These are phyloP conservation scores for Cardamine occulta DNA, from an alignment of 345 rosid species.

Conservation along the genomic window DNA sequence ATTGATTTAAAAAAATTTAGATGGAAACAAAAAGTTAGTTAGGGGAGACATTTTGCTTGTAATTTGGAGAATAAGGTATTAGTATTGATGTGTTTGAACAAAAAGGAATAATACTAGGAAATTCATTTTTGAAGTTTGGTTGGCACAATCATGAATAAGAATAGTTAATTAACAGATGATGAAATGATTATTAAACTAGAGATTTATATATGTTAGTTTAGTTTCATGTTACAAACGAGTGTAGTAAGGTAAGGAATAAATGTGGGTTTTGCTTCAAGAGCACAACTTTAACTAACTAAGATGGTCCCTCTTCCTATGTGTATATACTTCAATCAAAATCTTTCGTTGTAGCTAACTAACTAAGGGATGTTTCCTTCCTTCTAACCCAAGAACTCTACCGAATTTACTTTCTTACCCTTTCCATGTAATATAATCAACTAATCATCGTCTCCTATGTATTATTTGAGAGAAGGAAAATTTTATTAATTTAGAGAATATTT, in stretches of 20 bases:
- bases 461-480: not conserved
- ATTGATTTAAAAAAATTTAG: not conserved
- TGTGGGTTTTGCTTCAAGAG: slow-evolving; percentile 52
- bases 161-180: not conserved
- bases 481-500: too few relatives aligned
- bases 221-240: slow-evolving; percentile 23
- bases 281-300: slow-evolving; percentile 70
- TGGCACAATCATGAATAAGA: slow-evolving; percentile 34
- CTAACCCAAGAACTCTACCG: slow-evolving; percentile 50
- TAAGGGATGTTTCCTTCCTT: slow-evolving; percentile 38
- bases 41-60: slow-evolving; percentile 51
- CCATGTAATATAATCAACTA: not conserved
- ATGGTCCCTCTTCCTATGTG: slow-evolving; percentile 47
- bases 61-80: slow-evolving; percentile 24
- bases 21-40: slow-evolving; percentile 40
- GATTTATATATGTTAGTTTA: slow-evolving; percentile 8
- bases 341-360: slow-evolving; percentile 42
- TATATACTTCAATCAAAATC: slow-evolving; percentile 46
- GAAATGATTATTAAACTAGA: not conserved
- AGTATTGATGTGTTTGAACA: slow-evolving; percentile 3
- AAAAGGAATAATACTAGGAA: not conserved
- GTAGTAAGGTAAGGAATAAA: slow-evolving; percentile 37
- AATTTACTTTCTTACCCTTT: slow-evolving; percentile 25
- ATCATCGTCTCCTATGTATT: not conserved
- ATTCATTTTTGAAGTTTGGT: slow-evolving; percentile 26